Conservation (phyloP, 2,329 filamentous ascomycete genomes). For the Mycosphaerella sp. region DNA sequence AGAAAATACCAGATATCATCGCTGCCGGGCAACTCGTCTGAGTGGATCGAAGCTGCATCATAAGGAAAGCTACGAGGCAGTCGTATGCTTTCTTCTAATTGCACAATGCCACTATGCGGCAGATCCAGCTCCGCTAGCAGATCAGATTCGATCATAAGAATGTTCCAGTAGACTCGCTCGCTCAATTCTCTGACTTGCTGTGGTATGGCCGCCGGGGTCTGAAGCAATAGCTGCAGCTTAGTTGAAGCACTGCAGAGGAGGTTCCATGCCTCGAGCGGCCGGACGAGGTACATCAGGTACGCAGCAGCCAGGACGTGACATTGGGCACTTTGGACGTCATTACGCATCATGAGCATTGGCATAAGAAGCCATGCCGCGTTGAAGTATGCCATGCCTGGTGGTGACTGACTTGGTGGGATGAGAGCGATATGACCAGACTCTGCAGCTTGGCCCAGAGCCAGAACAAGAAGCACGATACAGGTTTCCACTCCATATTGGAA, state of each 20-base stretch:
- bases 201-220: constrained; percentile 65
- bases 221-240: constrained; percentile 72
- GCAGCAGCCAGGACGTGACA: constrained; percentile 75
- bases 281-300: constrained; percentile 75
- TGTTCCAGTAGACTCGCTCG: constrained; percentile 79
- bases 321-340: constrained; percentile 70
- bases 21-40: constrained; percentile 44
- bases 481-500: constrained; percentile 75
- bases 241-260: constrained; percentile 72
- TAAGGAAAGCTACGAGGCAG: constrained; percentile 70
- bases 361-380: constrained; percentile 72
- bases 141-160: constrained; percentile 72
- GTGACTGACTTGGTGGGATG: constrained; percentile 61
- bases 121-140: constrained; percentile 72
- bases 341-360: constrained; percentile 72
- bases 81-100: constrained; percentile 74
- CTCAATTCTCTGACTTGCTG: constrained; percentile 64
- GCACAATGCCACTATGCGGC: constrained; percentile 74
- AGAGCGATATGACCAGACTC: constrained; percentile 64
- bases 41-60: constrained; percentile 52
- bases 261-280: constrained; percentile 77
- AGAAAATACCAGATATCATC: constrained; percentile 84
- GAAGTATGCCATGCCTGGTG: constrained; percentile 73
- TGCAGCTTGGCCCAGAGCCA: constrained; percentile 71
- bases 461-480: constrained; percentile 71